Conservation (phyloP, 352 stramenopile species). For the Pythium aristosporum region DNA sequence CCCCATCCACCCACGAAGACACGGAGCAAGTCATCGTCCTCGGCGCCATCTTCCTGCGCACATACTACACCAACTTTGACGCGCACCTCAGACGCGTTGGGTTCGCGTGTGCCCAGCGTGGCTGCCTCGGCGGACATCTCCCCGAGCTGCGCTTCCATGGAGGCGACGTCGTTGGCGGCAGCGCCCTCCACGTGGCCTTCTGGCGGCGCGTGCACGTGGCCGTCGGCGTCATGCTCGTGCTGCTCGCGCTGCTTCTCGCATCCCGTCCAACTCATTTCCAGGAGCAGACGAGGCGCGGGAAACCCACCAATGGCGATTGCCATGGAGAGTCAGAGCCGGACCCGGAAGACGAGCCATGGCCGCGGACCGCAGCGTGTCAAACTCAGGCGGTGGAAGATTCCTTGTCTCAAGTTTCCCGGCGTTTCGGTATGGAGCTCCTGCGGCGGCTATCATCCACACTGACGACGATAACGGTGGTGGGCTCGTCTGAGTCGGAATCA, state of each 20-base stretch:
- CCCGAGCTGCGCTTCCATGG: conserved; percentile 20
- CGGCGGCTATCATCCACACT: conserved; percentile 8
- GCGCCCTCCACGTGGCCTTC: conserved; percentile 26
- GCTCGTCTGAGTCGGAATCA: conserved; percentile 19
- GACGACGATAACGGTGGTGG: conserved; percentile 12
- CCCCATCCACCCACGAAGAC: conserved; percentile 22
- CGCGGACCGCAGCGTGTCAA: neutral
- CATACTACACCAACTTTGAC: conserved; percentile 74
- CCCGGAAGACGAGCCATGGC: conserved; percentile 20
- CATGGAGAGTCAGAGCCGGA: conserved; percentile 10
- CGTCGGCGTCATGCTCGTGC: conserved; percentile 35
- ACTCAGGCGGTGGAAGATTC: neutral
- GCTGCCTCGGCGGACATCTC: conserved; percentile 9
- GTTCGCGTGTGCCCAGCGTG: conserved; percentile 58
- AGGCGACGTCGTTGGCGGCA: conserved; percentile 1
- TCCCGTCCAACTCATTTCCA: neutral
- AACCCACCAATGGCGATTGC: conserved; percentile 5
- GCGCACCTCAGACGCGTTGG: conserved; percentile 35
- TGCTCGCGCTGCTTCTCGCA: conserved; percentile 37
- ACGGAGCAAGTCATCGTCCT: conserved; percentile 43
- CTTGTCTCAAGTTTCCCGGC: neutral
- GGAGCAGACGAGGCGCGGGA: conserved; percentile 1
- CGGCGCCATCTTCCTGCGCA: conserved; percentile 59
- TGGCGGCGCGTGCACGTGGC: conserved; percentile 40
- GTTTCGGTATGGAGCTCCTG: conserved; percentile 12